Evolutionary conservation across 2,329 filamentous ascomycete genomes (phyloP).

Genomic region (Talaromyces sp.): DNA sequence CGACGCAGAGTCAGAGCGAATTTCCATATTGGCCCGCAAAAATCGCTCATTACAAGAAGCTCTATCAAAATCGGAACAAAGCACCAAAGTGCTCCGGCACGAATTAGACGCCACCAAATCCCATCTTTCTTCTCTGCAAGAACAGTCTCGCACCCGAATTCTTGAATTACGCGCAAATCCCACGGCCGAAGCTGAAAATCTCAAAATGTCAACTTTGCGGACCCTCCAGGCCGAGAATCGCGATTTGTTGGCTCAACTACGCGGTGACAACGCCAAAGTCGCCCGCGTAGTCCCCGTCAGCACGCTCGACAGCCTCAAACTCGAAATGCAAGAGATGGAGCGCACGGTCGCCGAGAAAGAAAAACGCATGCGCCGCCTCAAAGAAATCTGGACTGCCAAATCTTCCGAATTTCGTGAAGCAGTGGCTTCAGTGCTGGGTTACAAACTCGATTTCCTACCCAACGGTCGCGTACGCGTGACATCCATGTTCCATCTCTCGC

Average conservation of each 20-base stretch:
- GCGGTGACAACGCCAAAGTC: slow-evolving; percentile 46
- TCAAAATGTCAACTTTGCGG: slow-evolving; percentile 76
- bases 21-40: slow-evolving; percentile 82
- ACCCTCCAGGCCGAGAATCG: slow-evolving; percentile 79
- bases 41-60: slow-evolving; percentile 81
- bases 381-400: slow-evolving; percentile 89
- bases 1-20: slow-evolving; percentile 62
- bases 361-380: slow-evolving; percentile 80
- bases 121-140: slow-evolving; percentile 66
- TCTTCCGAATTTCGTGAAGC: slow-evolving; percentile 93
- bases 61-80: slow-evolving; percentile 65
- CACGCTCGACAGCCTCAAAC: slow-evolving; percentile 69
- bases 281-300: slow-evolving; percentile 69
- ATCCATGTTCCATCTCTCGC: slow-evolving; percentile 72
- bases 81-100: slow-evolving; percentile 66
- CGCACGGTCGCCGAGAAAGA: slow-evolving; percentile 66
- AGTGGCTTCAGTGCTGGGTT: slow-evolving; percentile 86
- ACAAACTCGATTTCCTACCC: slow-evolving; percentile 94
- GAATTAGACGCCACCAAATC: slow-evolving; percentile 70
- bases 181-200: slow-evolving; percentile 76
- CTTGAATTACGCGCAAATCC: slow-evolving; percentile 89
- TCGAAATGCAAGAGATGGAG: slow-evolving; percentile 71
- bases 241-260: slow-evolving; percentile 72
- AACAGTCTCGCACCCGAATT: slow-evolving; percentile 73
- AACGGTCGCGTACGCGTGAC: slow-evolving; percentile 94